These are phyloP conservation scores for Collybia sordida DNA, from an alignment of 768 basidiomycete species.

Conservation along the genomic window DNA sequence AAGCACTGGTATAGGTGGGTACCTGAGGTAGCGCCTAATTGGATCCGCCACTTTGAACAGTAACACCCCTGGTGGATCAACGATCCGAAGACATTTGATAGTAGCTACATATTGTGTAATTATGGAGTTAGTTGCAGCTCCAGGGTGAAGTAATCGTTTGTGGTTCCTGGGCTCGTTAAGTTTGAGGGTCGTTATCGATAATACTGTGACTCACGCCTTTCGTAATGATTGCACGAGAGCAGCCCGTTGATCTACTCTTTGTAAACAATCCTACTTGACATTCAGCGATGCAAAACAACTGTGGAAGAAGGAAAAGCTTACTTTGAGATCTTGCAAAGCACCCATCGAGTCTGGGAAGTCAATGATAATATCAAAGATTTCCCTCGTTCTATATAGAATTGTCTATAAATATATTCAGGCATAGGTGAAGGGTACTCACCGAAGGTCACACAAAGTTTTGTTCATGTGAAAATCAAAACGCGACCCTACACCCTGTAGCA, in stretches of 20 bases:
- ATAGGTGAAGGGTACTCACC: slow-evolving; percentile 43
- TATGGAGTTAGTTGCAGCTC: slow-evolving; percentile 91
- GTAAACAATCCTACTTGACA: slow-evolving; percentile 58
- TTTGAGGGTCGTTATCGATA: background rate
- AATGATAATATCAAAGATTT: slow-evolving; percentile 96
- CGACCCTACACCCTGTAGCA: slow-evolving; percentile 77
- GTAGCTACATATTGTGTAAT: slow-evolving; percentile 88
- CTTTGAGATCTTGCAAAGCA: slow-evolving; percentile 85
- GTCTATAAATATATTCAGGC: background rate
- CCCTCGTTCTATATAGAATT: slow-evolving; percentile 49
- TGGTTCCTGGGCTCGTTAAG: slow-evolving; percentile 54
- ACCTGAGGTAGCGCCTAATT: slow-evolving; percentile 88
- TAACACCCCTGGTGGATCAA: slow-evolving; percentile 92
- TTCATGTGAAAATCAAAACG: slow-evolving; percentile 92
- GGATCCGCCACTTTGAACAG: slow-evolving; percentile 94
- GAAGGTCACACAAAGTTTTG: slow-evolving; percentile 84
- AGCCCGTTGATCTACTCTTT: slow-evolving; percentile 77
- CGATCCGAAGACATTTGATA: slow-evolving; percentile 84
- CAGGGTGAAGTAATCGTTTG: slow-evolving; percentile 90
- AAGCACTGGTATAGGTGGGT: slow-evolving; percentile 10
- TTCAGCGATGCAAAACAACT: background rate
- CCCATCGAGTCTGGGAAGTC: slow-evolving; percentile 88
- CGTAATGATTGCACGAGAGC: slow-evolving; percentile 77
- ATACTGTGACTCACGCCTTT: slow-evolving; percentile 57
- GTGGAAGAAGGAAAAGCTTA: slow-evolving; percentile 21